Evolutionary conservation across 2,329 filamentous ascomycete species (phyloP).

Genomic region (Colletotrichum tropicicola): DNA sequence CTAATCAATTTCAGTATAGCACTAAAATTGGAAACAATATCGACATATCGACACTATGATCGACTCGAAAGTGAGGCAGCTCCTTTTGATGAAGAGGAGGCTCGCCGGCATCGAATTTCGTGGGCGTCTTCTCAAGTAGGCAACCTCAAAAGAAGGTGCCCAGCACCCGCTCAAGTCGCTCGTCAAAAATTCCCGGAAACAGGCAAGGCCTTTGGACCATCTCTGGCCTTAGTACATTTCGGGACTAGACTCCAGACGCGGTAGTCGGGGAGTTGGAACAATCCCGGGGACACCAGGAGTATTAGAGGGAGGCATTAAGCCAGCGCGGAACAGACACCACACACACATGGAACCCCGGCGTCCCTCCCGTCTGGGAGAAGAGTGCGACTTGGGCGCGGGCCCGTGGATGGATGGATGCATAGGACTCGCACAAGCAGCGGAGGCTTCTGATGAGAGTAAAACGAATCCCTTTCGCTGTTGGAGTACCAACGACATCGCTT

Average conservation of each 20-base stretch:
- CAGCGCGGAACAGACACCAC: constrained; percentile 13
- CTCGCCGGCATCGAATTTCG: constrained; percentile 1
- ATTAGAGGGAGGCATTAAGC: constrained; percentile 10
- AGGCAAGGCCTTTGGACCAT: constrained; percentile 40
- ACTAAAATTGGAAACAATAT: constrained; percentile 21
- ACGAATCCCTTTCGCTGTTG: background rate
- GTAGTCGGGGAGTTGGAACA: background rate
- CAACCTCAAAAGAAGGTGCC: background rate
- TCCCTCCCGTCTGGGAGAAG: constrained; percentile 23
- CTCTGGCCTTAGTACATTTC: constrained; percentile 17
- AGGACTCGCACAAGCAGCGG: constrained; percentile 13
- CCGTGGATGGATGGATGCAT: constrained; percentile 7
- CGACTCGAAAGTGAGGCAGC: background rate
- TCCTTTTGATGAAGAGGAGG: background rate
- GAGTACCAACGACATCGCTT: background rate
- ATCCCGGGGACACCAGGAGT: constrained; percentile 10
- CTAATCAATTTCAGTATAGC: background rate
- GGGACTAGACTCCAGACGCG: constrained; percentile 12
- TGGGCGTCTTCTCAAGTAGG: background rate
- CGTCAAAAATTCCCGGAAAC: constrained; percentile 32
- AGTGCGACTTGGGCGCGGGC: constrained; percentile 16
- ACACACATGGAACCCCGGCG: constrained; percentile 21
- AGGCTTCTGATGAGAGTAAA: background rate
- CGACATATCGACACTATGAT: background rate
- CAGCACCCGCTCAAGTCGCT: constrained; percentile 1